phyloP scores from a whole-genome alignment of 805 yeast genomes.

The Yamadazyma endophytica region DNA sequence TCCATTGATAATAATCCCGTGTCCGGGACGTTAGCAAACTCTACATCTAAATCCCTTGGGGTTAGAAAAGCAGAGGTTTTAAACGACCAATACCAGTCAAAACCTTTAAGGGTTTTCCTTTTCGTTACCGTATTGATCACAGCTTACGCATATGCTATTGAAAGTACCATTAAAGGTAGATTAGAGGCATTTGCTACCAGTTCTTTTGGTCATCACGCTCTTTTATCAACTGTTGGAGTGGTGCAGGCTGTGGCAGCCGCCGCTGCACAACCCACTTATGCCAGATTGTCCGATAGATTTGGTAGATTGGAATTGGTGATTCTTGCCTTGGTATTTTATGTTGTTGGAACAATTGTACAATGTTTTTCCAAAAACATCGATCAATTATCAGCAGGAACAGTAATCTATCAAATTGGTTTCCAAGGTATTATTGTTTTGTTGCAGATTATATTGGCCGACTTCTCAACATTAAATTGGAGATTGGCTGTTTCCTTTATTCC shows the following conservation, averaged over 20 bases:
- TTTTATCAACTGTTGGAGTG: conserved; percentile 56
- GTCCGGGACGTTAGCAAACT: conserved; percentile 7
- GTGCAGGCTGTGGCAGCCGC: conserved; percentile 60
- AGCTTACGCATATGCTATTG: conserved; percentile 48
- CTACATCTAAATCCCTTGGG: conserved; percentile 39
- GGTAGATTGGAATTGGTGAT: conserved; percentile 56
- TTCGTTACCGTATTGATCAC: conserved; percentile 49
- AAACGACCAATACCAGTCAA: conserved; percentile 39
- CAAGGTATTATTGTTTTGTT: conserved; percentile 58
- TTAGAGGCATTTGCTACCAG: conserved; percentile 51
- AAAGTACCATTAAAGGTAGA: conserved; percentile 10
- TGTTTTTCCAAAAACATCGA: conserved; percentile 56
- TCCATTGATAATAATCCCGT: conserved; percentile 5
- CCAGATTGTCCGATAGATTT: conserved; percentile 61
- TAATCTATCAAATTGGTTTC: conserved; percentile 48
- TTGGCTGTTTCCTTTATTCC: conserved; percentile 61
- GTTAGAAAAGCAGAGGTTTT: conserved; percentile 54
- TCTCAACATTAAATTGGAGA: conserved; percentile 69
- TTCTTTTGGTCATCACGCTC: conserved; percentile 51
- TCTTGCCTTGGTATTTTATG: conserved; percentile 50
- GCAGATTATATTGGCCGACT: conserved; percentile 59
- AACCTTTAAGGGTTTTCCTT: conserved; percentile 34
- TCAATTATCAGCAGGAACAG: conserved; percentile 62
- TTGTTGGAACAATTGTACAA: conserved; percentile 60
- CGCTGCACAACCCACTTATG: conserved; percentile 61